These are phyloP conservation scores for Triglochin maritima DNA, from an alignment of 106 monocot species.

Conservation along the genomic window DNA sequence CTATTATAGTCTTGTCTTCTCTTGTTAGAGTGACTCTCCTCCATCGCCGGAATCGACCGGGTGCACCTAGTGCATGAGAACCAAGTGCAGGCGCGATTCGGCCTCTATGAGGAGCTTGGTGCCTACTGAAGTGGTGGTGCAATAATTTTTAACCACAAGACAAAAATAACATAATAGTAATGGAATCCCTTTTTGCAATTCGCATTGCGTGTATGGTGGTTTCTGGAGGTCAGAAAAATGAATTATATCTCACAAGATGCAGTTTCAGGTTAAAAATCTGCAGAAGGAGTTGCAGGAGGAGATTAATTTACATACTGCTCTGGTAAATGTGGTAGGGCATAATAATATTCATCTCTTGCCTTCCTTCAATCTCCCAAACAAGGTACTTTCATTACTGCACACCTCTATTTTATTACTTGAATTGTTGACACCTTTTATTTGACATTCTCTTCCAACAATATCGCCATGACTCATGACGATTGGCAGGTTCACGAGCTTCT, in stretches of 20 bases:
- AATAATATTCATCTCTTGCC: neutral
- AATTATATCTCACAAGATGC: neutral
- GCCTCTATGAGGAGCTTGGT: too few species aligned
- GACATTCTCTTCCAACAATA: neutral
- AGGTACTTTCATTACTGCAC: neutral
- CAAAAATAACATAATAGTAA: too few species aligned
- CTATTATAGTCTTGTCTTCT: too few species aligned
- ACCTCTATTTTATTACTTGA: neutral
- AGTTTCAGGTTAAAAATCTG: neutral
- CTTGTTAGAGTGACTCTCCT: too few species aligned
- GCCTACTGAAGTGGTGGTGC: too few species aligned
- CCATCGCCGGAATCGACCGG: too few species aligned
- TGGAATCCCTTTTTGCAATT: neutral
- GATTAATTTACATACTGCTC: slow-evolving; percentile 2
- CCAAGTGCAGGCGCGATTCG: too few species aligned
- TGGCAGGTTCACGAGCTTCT: slow-evolving; percentile 2
- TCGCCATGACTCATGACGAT: neutral
- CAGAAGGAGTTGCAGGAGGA: neutral
- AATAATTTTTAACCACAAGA: too few species aligned
- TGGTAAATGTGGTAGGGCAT: slow-evolving; percentile 1
- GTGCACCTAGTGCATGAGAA: too few species aligned
- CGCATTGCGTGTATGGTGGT: neutral
- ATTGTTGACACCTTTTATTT: neutral
- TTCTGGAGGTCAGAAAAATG: neutral
- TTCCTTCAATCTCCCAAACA: slow-evolving; percentile 4